These are phyloP conservation scores for Wickerhamomyces canadensis DNA, from an alignment of 805 yeast genomes.

Conservation along the genomic window DNA sequence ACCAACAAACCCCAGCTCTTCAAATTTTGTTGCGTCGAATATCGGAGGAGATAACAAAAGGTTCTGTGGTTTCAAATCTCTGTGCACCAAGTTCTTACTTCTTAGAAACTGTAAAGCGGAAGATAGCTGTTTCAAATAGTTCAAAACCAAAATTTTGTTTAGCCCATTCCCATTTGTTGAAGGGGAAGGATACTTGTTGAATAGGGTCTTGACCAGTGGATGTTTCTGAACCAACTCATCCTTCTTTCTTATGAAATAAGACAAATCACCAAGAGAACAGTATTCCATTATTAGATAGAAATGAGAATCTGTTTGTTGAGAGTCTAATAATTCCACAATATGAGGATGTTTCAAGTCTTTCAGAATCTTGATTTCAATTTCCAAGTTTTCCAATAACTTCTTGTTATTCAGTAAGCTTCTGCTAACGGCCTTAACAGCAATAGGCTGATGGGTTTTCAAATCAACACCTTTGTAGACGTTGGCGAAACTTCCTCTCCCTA, in stretches of 20 bases:
- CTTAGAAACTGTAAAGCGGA: constrained; percentile 81
- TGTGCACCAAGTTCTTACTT: constrained; percentile 78
- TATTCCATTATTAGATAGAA: constrained; percentile 94
- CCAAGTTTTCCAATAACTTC: constrained; percentile 84
- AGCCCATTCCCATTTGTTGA: constrained; percentile 70
- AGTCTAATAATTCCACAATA: constrained; percentile 81
- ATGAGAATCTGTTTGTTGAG: constrained; percentile 68
- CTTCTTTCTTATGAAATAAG: constrained; percentile 76
- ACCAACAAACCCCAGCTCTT: constrained; percentile 57
- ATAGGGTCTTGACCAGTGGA: constrained; percentile 71
- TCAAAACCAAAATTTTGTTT: constrained; percentile 70
- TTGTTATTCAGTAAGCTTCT: constrained; percentile 77
- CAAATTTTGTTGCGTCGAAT: constrained; percentile 54
- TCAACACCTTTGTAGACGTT: constrained; percentile 84
- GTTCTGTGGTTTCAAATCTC: constrained; percentile 95
- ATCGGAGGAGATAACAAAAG: constrained; percentile 77
- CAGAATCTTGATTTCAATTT: constrained; percentile 84
- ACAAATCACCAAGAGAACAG: constrained; percentile 91
- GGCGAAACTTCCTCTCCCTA: constrained; percentile 96
- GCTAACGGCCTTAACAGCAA: constrained; percentile 86
- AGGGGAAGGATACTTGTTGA: constrained; percentile 76
- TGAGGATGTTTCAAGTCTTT: constrained; percentile 90
- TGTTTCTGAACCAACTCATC: constrained; percentile 66
- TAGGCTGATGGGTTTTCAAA: constrained; percentile 47
- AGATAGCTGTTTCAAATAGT: constrained; percentile 81